Conservation (phyloP, 1,284 basidiomycete species). For the Thelephora terrestris region DNA sequence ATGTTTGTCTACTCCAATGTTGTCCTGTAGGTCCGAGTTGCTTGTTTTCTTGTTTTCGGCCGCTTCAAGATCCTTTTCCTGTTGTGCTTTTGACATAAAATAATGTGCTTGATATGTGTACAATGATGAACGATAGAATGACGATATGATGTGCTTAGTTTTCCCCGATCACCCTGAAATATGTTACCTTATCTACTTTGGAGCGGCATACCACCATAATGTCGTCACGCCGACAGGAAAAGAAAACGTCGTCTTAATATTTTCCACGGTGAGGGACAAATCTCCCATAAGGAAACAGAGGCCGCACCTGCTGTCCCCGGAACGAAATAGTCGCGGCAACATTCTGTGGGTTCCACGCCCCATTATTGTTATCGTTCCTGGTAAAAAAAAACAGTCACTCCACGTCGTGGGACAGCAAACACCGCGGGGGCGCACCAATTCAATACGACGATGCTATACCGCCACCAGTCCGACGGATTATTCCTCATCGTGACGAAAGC, state of each 20-base stretch:
- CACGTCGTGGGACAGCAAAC: background rate
- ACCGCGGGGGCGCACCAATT: slow-evolving; percentile 30
- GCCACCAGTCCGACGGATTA: slow-evolving; percentile 44
- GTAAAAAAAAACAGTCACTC: background rate
- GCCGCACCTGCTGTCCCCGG: slow-evolving; percentile 48
- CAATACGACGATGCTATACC: slow-evolving; percentile 61
- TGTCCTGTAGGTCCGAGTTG: no score
- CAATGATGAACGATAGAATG: no score
- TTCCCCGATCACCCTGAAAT: no score
- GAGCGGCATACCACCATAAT: slow-evolving; percentile 34
- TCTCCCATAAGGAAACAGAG: background rate
- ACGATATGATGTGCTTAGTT: no score
- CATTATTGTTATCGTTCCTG: slow-evolving; percentile 41
- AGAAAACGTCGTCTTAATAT: slow-evolving; percentile 44
- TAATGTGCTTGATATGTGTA: no score
- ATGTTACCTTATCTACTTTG: background rate
- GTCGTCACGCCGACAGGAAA: slow-evolving; percentile 55
- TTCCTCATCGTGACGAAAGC: slow-evolving; percentile 54
- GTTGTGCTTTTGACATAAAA: no score
- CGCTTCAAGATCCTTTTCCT: no score
- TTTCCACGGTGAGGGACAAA: slow-evolving; percentile 1
- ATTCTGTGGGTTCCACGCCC: slow-evolving; percentile 49
- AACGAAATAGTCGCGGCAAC: slow-evolving; percentile 62
- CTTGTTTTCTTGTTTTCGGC: no score
- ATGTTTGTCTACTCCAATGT: no score